Evolutionary conservation across 2,329 filamentous ascomycete species (phyloP), one percentile per base, ranked within the genome.

Genomic region (Calycina marina): DNA sequence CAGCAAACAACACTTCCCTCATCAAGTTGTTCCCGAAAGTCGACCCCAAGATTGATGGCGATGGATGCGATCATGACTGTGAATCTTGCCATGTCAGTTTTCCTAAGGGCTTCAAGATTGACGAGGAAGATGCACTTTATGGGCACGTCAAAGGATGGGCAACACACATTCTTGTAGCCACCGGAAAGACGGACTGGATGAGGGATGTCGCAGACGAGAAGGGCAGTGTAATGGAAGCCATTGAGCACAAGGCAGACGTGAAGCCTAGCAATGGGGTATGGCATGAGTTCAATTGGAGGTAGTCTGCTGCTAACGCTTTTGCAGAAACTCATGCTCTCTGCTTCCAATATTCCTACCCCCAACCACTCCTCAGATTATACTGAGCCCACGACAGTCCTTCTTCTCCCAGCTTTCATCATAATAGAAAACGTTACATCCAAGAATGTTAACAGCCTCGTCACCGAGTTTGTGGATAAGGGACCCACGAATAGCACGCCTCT

Each of bases 121-220:
- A 96, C 36, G 69, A 78, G 53, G 60, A 66, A 5, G 84, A 93
- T 51, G 62, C 75, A 46, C 60, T 98, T 30, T 96, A 92, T 52
- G 90, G 88, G 1, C 65, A 80, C 37, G 70, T 94, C 40, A 81
- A 84, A 50, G 83, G 75, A 20, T 96, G 84, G 80, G 77, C 72
- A 49, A 90, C 85, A 13, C 90, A 98, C 57, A 53, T 93, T 40
- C 62, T 98, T 18, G 84, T 96, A 11, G 90, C 84, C 14, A 98
- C 90, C n/a, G 83, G 85, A 39, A 93, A 94, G 69, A 69, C 77
- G 15, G 90, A 98, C 57, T 98, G 90, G 90, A 79, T 88, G 50
- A 62, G 82, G 38, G 79, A 93, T 59, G 82, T 93, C 28, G 73
- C 71, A 35, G 81, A 96, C 51, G 90, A 96, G 62, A 77, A 81